Percentiles rank a stretch among this genome's conserved stretches.
phyloP scores from a whole-genome alignment of 345 rosid genomes.

The Garcia nutans region DNA sequence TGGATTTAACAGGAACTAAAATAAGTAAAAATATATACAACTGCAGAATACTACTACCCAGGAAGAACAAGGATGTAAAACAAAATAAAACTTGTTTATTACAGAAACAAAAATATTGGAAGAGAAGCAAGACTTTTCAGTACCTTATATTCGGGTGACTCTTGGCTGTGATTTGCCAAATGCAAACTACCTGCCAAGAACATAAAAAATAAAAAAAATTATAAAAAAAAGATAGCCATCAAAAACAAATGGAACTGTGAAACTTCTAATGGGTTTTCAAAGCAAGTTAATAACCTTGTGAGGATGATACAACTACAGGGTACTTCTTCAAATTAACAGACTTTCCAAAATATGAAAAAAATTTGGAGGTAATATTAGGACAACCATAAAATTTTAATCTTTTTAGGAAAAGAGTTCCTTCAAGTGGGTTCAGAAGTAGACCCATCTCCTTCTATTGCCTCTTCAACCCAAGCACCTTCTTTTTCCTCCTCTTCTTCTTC shows the following conservation, averaged over 20 bases:
- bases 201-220: background rate
- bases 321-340: background rate
- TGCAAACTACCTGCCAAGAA: conserved; percentile 39
- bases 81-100: background rate
- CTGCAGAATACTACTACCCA: background rate
- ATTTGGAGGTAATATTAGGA: conserved; percentile 14
- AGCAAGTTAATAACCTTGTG: conserved; percentile 27
- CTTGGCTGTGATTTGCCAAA: conserved; percentile 13
- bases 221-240: background rate
- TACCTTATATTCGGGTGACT: conserved; percentile 32
- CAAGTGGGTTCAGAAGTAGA: conserved; percentile 24
- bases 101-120: background rate
- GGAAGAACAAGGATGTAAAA: background rate
- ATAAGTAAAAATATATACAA: background rate
- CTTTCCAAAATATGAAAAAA: conserved; percentile 9
- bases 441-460: conserved; percentile 30
- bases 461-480: background rate
- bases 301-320: conserved; percentile 24
- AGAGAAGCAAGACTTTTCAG: background rate
- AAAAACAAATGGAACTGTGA: background rate
- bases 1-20: background rate
- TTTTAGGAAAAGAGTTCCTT: conserved; percentile 18
- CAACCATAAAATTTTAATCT: conserved; percentile 9
- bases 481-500: no score
- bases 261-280: background rate